These are phyloP conservation scores for Penicillium cosmopolitanum DNA, from an alignment of 495 filamentous ascomycete genomes.

Conservation along the genomic window DNA sequence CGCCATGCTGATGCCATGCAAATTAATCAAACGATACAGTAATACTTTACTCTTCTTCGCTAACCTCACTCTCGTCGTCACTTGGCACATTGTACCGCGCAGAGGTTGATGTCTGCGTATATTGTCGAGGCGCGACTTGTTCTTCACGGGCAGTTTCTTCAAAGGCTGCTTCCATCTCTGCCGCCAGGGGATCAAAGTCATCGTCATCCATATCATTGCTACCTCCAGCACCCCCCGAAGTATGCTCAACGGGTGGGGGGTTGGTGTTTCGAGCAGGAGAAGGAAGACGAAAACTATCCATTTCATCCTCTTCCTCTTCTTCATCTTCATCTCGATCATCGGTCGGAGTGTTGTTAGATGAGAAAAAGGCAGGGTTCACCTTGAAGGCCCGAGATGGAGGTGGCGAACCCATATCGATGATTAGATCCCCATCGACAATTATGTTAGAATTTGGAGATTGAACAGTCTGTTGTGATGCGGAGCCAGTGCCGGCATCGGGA, in stretches of 20 bases:
- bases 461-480: conserved; percentile 37
- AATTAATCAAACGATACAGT: conserved; percentile 12
- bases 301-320: conserved; percentile 44
- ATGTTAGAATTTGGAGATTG: conserved; percentile 50
- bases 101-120: conserved; percentile 29
- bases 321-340: conserved; percentile 35
- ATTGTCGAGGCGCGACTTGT: conserved; percentile 40
- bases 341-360: conserved; percentile 42
- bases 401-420: conserved; percentile 56
- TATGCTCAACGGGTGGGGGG: conserved; percentile 14
- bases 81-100: conserved; percentile 41
- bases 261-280: conserved; percentile 39
- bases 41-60: conserved; percentile 48
- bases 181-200: conserved; percentile 39
- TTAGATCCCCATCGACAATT: conserved; percentile 52
- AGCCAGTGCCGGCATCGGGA: conserved; percentile 40
- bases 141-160: conserved; percentile 47
- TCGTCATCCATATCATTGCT: conserved; percentile 44
- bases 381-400: conserved; percentile 40
- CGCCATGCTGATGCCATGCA: conserved; percentile 26
- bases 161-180: conserved; percentile 55
- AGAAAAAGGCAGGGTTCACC: conserved; percentile 49
- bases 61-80: conserved; percentile 55
- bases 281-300: conserved; percentile 45
- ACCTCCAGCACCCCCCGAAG: conserved; percentile 9